Evolutionary conservation across 495 filamentous ascomycete genomes (phyloP).

Genomic region (Penicillium odoratum): DNA sequence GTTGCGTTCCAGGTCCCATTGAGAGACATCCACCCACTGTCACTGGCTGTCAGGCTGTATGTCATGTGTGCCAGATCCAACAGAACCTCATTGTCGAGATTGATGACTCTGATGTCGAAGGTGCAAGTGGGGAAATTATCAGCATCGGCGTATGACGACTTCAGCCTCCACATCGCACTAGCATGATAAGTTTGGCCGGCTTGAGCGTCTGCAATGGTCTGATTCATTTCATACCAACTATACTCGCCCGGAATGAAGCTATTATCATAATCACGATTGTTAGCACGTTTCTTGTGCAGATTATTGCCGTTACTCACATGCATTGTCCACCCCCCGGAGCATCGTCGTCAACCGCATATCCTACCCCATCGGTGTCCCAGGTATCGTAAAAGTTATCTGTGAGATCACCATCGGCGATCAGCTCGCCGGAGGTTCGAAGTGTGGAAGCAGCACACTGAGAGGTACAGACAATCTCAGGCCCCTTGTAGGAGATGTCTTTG

Average conservation of each 20-base stretch:
- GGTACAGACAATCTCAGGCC: background rate
- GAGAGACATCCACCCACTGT: background rate
- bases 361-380: background rate
- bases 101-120: background rate
- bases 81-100: background rate
- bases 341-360: background rate
- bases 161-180: background rate
- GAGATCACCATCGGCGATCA: background rate
- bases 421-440: background rate
- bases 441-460: background rate
- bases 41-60: background rate
- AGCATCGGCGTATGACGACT: background rate
- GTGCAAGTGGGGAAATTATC: background rate
- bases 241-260: no score
- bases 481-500: background rate
- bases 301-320: background rate
- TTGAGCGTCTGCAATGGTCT: background rate
- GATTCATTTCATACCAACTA: background rate
- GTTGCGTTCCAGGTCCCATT: background rate
- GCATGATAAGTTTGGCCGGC: background rate
- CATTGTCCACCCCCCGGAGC: background rate
- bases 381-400: background rate
- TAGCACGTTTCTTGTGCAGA: no score
- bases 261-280: no score
- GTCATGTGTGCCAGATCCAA: background rate